phyloP scores from a whole-genome alignment of 2,329 filamentous ascomycete species.

The Lachnellula hyalina region DNA sequence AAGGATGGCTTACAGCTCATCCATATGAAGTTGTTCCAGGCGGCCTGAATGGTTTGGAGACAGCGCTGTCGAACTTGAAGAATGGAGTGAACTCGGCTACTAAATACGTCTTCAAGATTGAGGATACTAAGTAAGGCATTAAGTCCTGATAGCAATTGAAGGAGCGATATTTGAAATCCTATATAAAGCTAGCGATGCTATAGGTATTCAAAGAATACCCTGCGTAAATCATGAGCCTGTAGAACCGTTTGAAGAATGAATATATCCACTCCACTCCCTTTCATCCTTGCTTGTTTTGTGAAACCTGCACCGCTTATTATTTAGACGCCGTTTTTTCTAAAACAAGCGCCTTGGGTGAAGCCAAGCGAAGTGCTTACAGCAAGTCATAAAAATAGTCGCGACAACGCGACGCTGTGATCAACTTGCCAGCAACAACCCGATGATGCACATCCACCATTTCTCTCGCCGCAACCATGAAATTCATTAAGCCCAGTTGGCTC shows the following conservation, averaged over 20 bases:
- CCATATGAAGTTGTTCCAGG: slow-evolving; percentile 46
- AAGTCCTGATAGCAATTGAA: no score
- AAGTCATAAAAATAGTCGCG: slow-evolving; percentile 15
- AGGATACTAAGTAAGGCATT: slow-evolving; percentile 21
- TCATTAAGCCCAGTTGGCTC: slow-evolving; percentile 94
- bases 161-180: no score
- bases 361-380: slow-evolving; percentile 3
- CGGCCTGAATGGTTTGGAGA: slow-evolving; percentile 43
- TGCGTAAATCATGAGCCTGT: no score
- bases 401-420: slow-evolving; percentile 7
- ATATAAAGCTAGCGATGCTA: no score
- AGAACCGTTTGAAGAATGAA: no score
- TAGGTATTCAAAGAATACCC: no score
- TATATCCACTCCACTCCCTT: no score
- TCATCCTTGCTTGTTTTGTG: no score
- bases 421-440: slow-evolving; percentile 14
- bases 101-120: slow-evolving; percentile 54
- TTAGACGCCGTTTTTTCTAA: background rate
- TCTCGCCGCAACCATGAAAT: slow-evolving; percentile 54
- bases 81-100: slow-evolving; percentile 56
- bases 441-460: slow-evolving; percentile 24
- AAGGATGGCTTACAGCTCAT: slow-evolving; percentile 47
- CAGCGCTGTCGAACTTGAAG: slow-evolving; percentile 49
- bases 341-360: background rate
- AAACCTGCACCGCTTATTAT: no score